Evolutionary conservation across 2,329 filamentous ascomycete genomes (phyloP).

Genomic region (Aspergillus japonicus): DNA sequence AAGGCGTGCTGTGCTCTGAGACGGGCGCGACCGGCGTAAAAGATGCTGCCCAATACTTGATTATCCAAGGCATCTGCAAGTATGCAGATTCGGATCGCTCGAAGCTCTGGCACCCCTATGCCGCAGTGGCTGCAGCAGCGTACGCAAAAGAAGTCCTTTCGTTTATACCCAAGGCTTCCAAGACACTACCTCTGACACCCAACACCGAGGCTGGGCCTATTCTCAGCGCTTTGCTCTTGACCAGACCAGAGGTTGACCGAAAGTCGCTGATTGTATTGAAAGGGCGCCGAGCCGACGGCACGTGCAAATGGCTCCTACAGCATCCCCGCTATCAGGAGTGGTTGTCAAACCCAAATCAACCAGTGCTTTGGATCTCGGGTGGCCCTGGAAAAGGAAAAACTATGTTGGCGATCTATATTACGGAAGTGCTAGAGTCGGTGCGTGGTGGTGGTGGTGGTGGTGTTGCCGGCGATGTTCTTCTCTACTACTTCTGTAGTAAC

Average conservation of each 20-base stretch:
- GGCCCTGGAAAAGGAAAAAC: constrained; percentile 30
- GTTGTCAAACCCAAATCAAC: constrained; percentile 9
- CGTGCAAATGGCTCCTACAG: constrained; percentile 25
- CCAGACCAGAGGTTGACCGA: constrained; percentile 24
- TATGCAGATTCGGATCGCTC: constrained; percentile 22
- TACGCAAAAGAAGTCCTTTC: constrained; percentile 14
- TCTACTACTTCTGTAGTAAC: constrained; percentile 30
- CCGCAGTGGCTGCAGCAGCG: constrained; percentile 19
- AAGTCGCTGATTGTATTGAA: constrained; percentile 24
- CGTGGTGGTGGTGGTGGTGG: constrained; percentile 7
- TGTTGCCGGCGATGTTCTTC: constrained; percentile 9
- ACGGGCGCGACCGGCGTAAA: constrained; percentile 18
- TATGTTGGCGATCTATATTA: constrained; percentile 27
- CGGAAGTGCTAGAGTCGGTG: constrained; percentile 17
- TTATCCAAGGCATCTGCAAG: constrained; percentile 24
- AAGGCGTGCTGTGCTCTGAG: constrained; percentile 17
- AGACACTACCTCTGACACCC: constrained; percentile 10
- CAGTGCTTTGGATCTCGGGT: constrained; percentile 27
- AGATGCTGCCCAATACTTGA: constrained; percentile 15
- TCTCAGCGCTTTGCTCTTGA: constrained; percentile 23
- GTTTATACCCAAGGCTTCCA: constrained; percentile 14
- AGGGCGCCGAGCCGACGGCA: constrained; percentile 20
- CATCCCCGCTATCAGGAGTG: constrained; percentile 20
- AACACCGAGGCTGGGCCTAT: constrained; percentile 17
- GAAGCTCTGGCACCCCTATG: constrained; percentile 22